These are phyloP conservation scores for Vigna nakashimae DNA, from an alignment of 306 rosid species.

Conservation along the genomic window DNA sequence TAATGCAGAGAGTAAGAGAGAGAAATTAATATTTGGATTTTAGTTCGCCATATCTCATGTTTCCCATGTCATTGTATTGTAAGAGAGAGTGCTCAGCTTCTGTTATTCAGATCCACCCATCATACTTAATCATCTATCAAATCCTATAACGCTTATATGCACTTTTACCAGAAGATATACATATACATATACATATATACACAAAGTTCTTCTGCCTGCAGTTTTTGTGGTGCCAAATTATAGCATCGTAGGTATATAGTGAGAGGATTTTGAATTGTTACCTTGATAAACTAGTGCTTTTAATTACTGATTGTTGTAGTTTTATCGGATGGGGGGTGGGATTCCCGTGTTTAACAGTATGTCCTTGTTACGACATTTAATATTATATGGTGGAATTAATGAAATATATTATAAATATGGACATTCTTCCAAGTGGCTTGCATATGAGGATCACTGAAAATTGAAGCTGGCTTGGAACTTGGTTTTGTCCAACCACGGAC, in stretches of 20 bases:
- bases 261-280: background rate
- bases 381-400: slow-evolving; percentile 20
- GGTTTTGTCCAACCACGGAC: slow-evolving; percentile 50
- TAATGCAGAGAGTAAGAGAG: slow-evolving; percentile 15
- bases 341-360: slow-evolving; percentile 29
- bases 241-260: background rate
- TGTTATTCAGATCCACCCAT: slow-evolving; percentile 36
- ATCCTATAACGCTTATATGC: background rate
- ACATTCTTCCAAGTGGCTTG: slow-evolving; percentile 54
- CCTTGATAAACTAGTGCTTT: slow-evolving; percentile 5
- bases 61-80: background rate
- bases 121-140: background rate
- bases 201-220: background rate
- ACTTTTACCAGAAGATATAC: background rate
- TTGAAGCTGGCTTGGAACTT: slow-evolving; percentile 49
- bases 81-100: background rate
- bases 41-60: slow-evolving; percentile 13
- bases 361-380: slow-evolving; percentile 33
- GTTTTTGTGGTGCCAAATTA: slow-evolving; percentile 8
- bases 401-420: slow-evolving; percentile 22
- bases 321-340: slow-evolving; percentile 24
- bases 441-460: slow-evolving; percentile 55
- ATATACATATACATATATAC: too few species aligned
- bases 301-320: slow-evolving; percentile 21
- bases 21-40: slow-evolving; percentile 37